A percentile compares a stretch with the other conserved stretches of the same genome.
Conservation (phyloP, 2,329 filamentous ascomycete genomes). For the Cytospora schulzeri region DNA sequence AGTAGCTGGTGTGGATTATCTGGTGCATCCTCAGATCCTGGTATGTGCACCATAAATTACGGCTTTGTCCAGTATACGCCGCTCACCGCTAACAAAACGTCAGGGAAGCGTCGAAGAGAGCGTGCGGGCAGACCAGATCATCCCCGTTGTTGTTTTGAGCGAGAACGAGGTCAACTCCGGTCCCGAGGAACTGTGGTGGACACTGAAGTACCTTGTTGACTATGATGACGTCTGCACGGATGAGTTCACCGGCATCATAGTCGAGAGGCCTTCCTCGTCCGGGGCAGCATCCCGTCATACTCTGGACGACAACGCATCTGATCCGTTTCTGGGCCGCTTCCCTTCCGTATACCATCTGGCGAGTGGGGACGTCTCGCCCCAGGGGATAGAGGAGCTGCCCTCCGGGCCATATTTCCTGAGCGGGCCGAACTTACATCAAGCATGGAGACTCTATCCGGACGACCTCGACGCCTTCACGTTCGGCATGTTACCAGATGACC, state of each 20-base stretch:
- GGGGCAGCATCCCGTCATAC: conserved; percentile 5
- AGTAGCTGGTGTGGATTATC: conserved; percentile 42
- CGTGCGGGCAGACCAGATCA: conserved; percentile 44
- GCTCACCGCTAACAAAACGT: conserved; percentile 6
- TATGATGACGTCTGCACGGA: conserved; percentile 44
- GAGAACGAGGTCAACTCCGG: conserved; percentile 41
- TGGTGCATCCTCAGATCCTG: conserved; percentile 43
- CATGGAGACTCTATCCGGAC: conserved; percentile 46
- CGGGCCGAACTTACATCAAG: conserved; percentile 45
- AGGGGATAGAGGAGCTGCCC: conserved; percentile 33
- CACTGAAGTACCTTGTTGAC: conserved; percentile 37
- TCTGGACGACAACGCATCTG: not conserved
- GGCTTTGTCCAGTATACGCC: not conserved
- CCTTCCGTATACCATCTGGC: conserved; percentile 17
- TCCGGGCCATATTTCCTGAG: conserved; percentile 46
- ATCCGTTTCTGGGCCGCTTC: not conserved
- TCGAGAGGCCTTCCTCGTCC: conserved; percentile 41
- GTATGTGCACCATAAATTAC: conserved; percentile 30
- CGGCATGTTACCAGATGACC: conserved; percentile 42
- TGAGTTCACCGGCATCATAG: conserved; percentile 42
- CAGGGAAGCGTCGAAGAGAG: conserved; percentile 46
- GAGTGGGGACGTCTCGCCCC: not conserved
- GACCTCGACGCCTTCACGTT: conserved; percentile 40
- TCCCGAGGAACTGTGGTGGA: conserved; percentile 37
- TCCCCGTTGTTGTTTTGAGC: conserved; percentile 44